Base-by-base conservation (phyloP, 2,329 filamentous ascomycete genomes). In the Albophoma yamanashiensis region DNA sequence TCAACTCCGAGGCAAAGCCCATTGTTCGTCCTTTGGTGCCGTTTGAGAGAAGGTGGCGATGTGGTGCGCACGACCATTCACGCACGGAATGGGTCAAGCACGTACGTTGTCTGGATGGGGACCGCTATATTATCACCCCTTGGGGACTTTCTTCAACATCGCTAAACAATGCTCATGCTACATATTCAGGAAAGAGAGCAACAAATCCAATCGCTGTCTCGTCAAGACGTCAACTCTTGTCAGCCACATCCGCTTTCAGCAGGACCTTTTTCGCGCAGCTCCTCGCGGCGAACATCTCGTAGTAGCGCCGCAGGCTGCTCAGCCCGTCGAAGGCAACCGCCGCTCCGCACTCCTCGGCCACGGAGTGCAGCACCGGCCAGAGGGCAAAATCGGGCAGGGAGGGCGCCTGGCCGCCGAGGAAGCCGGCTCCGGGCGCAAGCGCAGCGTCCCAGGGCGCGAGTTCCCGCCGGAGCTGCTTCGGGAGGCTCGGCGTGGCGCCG, bases 361-460 rank as follows among this genome's bases (percentile, higher is more conserved):
- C 73, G 39, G 74, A 74, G 60, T 82, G 71, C 61, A 87, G 64
- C 17, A 83, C 74, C 0, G 84, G 82, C 79, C 81, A 85, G 4
- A 85, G 67, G 0, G 80, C 81, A 67, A 79, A 86, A 68, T 87
- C 84, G 0, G 78, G 78, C 2, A 85, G 66, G 2, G 74, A 73
- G 0, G 77, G 65, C 0, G 61, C 63, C 3, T 67, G 60, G 0
- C 78, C 80, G 0, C 78, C 77, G 25, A 84, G 76, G 65, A 78
- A 83, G 15, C 74, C 72, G 2, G 43, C 50, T 20, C n/a, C 1
- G 31, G 17, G 7, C 7, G 61, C 60, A 0, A 69, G 70, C 53
- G 75, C 74, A 5, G 53, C 59, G 34, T 81, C 72, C 79, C 79
- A 83, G 1, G 66, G 58, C 5, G 62, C 64, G 5, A 83, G 67